These are phyloP conservation scores for Microstegium vimineum DNA, from an alignment of 176 grass and related monocot genomes.

Conservation along the genomic window DNA sequence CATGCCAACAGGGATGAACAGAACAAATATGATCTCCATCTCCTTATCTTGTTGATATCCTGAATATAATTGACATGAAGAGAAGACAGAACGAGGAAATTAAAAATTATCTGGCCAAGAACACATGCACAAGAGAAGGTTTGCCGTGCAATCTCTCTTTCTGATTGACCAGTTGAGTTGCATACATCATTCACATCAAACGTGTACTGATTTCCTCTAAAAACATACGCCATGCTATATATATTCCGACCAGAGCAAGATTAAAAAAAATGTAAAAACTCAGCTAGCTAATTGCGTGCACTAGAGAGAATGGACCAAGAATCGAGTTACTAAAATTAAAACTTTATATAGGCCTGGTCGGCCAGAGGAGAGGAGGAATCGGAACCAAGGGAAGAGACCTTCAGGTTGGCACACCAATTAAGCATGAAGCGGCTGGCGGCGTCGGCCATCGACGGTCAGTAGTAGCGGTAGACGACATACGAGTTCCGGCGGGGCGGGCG, in stretches of 20 bases:
- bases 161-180: neutral
- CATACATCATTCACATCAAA: neutral
- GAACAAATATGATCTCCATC: neutral
- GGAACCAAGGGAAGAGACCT: neutral
- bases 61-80: neutral
- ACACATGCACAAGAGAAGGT: neutral
- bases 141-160: neutral
- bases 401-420: neutral
- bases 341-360: neutral
- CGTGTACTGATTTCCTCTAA: neutral
- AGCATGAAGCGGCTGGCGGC: neutral
- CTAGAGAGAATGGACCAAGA: constrained; percentile 15
- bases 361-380: neutral
- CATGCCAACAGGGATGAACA: neutral
- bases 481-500: constrained; percentile 48
- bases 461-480: constrained; percentile 47
- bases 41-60: neutral
- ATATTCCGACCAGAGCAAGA: neutral
- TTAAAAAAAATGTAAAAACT: neutral
- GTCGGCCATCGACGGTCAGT: neutral
- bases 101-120: neutral
- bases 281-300: neutral
- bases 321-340: neutral
- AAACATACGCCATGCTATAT: neutral
- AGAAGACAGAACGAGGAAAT: neutral